Evolutionary conservation across 495 filamentous ascomycete genomes (phyloP).

Genomic region (Podospora conica): DNA sequence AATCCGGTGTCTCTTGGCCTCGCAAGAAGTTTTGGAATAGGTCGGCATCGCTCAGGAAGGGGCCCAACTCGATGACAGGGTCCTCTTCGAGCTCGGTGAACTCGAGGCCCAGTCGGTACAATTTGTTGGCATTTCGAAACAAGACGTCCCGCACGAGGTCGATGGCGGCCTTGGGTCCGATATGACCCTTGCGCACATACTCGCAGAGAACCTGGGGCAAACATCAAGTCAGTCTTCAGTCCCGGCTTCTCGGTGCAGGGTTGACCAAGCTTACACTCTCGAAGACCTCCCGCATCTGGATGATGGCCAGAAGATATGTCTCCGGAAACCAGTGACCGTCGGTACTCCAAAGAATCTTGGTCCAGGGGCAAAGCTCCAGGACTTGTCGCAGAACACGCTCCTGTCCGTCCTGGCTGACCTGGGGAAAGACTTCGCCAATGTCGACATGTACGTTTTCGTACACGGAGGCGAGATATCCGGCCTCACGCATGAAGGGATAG

Average conservation of each 20-base stretch:
- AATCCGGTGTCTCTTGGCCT: constrained; percentile 61
- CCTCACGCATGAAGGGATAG: constrained; percentile 80
- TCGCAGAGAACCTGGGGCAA: constrained; percentile 53
- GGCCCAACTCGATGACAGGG: constrained; percentile 5
- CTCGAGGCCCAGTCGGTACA: constrained; percentile 55
- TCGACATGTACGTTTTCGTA: constrained; percentile 84
- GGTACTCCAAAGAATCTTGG: constrained; percentile 78
- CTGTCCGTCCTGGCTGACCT: constrained; percentile 73
- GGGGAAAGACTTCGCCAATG: constrained; percentile 81
- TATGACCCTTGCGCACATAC: constrained; percentile 54
- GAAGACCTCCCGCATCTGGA: constrained; percentile 70
- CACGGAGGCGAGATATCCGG: constrained; percentile 71
- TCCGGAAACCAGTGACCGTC: constrained; percentile 83
- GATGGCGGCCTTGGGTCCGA: constrained; percentile 51
- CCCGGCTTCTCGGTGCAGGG: not conserved
- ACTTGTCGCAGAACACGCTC: constrained; percentile 65
- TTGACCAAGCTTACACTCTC: constrained; percentile 44
- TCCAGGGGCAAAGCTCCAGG: constrained; percentile 68
- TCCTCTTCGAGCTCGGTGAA: constrained; percentile 28
- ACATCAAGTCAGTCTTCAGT: not conserved
- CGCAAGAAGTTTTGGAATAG: constrained; percentile 55
- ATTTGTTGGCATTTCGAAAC: constrained; percentile 63
- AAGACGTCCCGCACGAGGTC: constrained; percentile 54
- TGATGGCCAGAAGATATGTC: constrained; percentile 70
- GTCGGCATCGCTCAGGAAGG: constrained; percentile 28